phyloP scores from a whole-genome alignment of 1,139 yeast genomes.

The Yamadazyma pseudoaaseri region DNA sequence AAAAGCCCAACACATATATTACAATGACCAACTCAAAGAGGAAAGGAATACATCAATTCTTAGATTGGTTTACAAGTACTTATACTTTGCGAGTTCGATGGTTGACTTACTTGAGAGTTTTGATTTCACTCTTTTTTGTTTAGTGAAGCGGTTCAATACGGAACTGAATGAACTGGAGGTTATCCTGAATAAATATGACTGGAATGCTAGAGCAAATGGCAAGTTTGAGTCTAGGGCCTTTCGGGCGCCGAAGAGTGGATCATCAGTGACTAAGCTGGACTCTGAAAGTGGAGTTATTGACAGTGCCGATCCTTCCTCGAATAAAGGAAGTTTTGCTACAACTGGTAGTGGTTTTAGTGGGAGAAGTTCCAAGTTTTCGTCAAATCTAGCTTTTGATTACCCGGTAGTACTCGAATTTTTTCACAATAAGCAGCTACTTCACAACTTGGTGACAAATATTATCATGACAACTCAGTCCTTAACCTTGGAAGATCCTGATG shows the following conservation, averaged over 20 bases:
- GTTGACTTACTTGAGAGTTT: slow-evolving; percentile 58
- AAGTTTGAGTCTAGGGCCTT: neutral
- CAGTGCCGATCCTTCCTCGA: neutral
- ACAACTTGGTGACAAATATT: slow-evolving; percentile 59
- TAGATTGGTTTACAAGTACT: slow-evolving; percentile 51
- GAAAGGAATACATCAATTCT: slow-evolving; percentile 55
- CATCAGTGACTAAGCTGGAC: neutral
- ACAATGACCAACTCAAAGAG: slow-evolving; percentile 34
- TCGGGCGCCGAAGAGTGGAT: neutral
- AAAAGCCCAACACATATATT: slow-evolving; percentile 31
- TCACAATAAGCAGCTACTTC: slow-evolving; percentile 71
- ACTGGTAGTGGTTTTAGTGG: neutral
- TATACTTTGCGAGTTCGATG: slow-evolving; percentile 49
- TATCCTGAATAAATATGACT: slow-evolving; percentile 9
- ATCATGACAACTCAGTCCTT: slow-evolving; percentile 69
- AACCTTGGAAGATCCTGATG: slow-evolving; percentile 72
- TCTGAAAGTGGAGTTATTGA: too few species aligned
- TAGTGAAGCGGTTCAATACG: slow-evolving; percentile 29
- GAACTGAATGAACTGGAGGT: slow-evolving; percentile 19
- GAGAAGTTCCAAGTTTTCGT: slow-evolving; percentile 7
- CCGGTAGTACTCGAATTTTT: slow-evolving; percentile 73
- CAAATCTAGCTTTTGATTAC: slow-evolving; percentile 46
- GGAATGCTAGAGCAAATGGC: neutral
- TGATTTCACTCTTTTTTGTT: slow-evolving; percentile 58
- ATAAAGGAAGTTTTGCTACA: neutral